A percentile compares a stretch with the other conserved stretches of the same genome.
Conservation (phyloP, 371 early-diverging fungal genomes). For the Mucor piriformis region DNA sequence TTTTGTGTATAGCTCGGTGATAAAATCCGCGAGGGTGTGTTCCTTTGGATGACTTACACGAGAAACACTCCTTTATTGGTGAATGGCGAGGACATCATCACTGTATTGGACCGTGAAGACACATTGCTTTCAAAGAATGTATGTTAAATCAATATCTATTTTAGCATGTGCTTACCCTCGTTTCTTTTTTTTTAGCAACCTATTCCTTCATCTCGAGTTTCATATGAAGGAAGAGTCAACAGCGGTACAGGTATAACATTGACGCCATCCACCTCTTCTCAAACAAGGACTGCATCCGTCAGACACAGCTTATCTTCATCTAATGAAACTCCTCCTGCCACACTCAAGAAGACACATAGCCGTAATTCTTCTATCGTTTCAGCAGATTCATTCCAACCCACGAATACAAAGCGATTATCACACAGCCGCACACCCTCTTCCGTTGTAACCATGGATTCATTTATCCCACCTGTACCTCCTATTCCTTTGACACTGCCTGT, state of each 20-base stretch:
- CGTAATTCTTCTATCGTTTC: constrained; percentile 2
- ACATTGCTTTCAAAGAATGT: constrained; percentile 32
- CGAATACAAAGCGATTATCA: neutral
- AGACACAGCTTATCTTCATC: constrained; percentile 2
- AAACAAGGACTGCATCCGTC: constrained; percentile 9
- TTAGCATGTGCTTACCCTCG: neutral
- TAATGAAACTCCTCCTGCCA: neutral
- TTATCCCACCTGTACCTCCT: constrained; percentile 8
- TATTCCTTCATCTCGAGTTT: constrained; percentile 25
- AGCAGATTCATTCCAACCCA: neutral
- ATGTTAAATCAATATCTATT: neutral
- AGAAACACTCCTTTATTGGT: constrained; percentile 27
- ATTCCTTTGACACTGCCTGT: constrained; percentile 4
- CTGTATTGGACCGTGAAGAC: constrained; percentile 35
- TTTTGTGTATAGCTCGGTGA: constrained; percentile 24
- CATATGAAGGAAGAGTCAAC: constrained; percentile 12
- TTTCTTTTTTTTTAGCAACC: constrained; percentile 17
- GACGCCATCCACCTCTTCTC: constrained; percentile 20
- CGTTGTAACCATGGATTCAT: neutral
- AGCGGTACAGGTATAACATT: constrained; percentile 11
- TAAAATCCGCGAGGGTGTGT: constrained; percentile 35
- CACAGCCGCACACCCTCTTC: constrained; percentile 3
- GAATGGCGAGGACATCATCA: constrained; percentile 34
- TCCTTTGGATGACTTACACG: constrained; percentile 33
- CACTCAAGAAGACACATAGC: constrained; percentile 8